Evolutionary conservation across 1,284 basidiomycete genomes (phyloP), one percentile per base, ranked within the genome.

Genomic region (Pascua sp.): DNA sequence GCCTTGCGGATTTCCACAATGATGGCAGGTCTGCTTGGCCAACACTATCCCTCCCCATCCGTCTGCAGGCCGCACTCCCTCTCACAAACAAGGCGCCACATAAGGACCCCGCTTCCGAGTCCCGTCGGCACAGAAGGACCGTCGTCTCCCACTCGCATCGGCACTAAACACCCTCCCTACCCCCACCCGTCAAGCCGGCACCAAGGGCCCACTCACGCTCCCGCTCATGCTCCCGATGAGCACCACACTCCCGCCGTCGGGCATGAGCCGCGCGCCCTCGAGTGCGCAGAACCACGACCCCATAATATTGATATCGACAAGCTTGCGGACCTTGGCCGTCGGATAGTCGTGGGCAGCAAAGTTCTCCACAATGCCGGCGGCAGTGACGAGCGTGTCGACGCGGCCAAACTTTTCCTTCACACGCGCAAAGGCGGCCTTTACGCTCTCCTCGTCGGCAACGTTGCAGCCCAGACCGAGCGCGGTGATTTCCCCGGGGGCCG

Each of bases 251-350:
- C 53, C 58, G 10, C 92, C 92, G 77, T 64, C 67, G 18, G 78
- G 70, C 82, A 83, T 83, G 64, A 77, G 73, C 70, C 81, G 81
- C 57, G 91, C 91, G 1, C 90, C 93, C 77, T 97, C 92, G 36
- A 93, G 86, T 4, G 95, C 94, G 38, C 92, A 95, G 80, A 88
- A 95, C 81, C 91, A 92, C 15, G 86, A 77, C 13, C 75, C 71
- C 73, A 95, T 90, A 54, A 98, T 88, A 73, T 98, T 97, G 81
- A 97, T 86, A 71, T 92, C 91, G 70, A 89, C 89, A 53, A 98
- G 80, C 71, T 85, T 85, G 74, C 86, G 87, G 66, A 91, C 85
- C 59, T 87, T 86, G 65, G 90, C 86, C 57, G 86, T 84, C 4
- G 92, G 91, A 79, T 95, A 93, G 83, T 93, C 89, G 59, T 91